Evolutionary conservation across 441 rosid species (phyloP), one percentile per base, ranked within the genome.

Genomic region (Populus tomentosa): DNA sequence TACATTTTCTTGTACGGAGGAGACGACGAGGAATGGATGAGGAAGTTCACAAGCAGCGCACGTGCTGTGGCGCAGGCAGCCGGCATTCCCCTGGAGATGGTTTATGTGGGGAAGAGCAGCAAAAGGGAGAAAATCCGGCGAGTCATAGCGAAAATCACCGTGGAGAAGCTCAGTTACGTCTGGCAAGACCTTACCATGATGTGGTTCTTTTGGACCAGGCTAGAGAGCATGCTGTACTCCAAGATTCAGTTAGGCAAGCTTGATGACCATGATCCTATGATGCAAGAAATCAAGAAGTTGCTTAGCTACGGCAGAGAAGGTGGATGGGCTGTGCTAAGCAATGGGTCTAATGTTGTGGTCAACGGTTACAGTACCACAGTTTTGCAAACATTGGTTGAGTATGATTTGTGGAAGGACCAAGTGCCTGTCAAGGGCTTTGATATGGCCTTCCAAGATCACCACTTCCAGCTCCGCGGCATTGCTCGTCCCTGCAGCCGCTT

Each of bases 121-220:
- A 24, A 24, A 24, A 24, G 24, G 24, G 24, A 24, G 24, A 24
- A 24, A 24, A 1, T 24, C 24, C 24, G 24, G 24, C 24, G 24
- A 24, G 24, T 24, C 24, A 24, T 24, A 24, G 24, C 24, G 24
- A 24, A 24, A 24, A 24, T 24, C 24, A 24, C 24, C 24, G 24
- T 24, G 24, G 24, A 24, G 24, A 24, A 24, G 24, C 24, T 24
- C 24, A 24, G 24, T 24, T 24, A 24, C 24, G 24, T 24, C 24
- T 24, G 24, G 24, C 24, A 24, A 24, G 24, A 90, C 86, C 72
- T 86, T 65, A 81, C 89, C 50, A 80, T 84, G 82, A 79, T 88
- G 20, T 92, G 93, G 97, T 92, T 83, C 81, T 92, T 93, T 85
- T 93, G 98, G 98, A 84, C 84, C 9, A 86, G 98, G 83, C 77